These are phyloP conservation scores for Secale cereale DNA, from an alignment of 176 grass and related monocot genomes.

Conservation along the genomic window DNA sequence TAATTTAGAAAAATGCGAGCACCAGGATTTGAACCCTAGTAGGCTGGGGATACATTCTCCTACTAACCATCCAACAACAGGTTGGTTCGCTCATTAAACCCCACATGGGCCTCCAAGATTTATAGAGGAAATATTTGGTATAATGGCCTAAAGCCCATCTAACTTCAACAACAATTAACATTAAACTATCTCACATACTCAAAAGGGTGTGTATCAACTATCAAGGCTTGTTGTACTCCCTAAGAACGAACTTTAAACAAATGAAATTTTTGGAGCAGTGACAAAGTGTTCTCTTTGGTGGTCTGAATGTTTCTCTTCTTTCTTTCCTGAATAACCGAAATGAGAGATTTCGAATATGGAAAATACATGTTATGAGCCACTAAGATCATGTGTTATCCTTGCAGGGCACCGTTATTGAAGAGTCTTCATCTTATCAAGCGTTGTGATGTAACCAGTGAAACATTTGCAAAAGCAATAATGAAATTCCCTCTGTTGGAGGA, in stretches of 20 bases:
- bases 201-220: not conserved
- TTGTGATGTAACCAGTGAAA: not conserved
- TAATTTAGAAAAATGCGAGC: too few relatives aligned
- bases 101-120: too few relatives aligned
- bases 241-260: not conserved
- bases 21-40: too few relatives aligned
- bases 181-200: not conserved
- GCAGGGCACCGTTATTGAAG: not conserved
- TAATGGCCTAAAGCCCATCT: too few relatives aligned
- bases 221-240: not conserved
- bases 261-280: not conserved
- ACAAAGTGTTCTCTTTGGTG: not conserved
- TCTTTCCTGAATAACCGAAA: not conserved
- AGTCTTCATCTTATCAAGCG: not conserved
- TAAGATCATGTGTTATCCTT: not conserved
- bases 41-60: too few relatives aligned
- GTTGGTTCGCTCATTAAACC: too few relatives aligned
- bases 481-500: not conserved
- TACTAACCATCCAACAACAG: too few relatives aligned
- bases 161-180: not conserved
- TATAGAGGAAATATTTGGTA: too few relatives aligned
- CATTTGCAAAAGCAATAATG: not conserved
- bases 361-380: not conserved
- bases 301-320: not conserved
- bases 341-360: not conserved